Conservation (phyloP, 306 rosid genomes). For the Dicorynia guianensis region DNA sequence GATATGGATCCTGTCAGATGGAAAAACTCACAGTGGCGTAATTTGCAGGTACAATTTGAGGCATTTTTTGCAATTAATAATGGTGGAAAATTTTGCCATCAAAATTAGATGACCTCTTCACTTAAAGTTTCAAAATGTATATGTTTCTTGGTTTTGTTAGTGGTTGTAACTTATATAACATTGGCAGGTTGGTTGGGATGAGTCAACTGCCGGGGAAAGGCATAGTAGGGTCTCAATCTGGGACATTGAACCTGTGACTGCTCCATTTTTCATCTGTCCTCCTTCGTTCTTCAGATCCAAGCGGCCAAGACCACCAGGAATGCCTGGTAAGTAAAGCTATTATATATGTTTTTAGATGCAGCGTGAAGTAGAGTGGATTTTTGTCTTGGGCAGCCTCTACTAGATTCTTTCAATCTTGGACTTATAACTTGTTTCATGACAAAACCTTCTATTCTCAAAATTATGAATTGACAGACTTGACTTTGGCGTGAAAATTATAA, state of each 20-base stretch:
- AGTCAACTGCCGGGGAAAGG: constrained; percentile 94
- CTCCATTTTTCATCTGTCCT: constrained; percentile 96
- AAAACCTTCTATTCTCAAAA: neutral
- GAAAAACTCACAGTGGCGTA: constrained; percentile 98
- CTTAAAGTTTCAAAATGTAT: neutral
- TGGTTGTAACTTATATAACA: constrained; percentile 5
- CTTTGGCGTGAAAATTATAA: constrained; percentile 2
- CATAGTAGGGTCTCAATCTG: constrained; percentile 87
- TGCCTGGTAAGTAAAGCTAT: constrained; percentile 69
- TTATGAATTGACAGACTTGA: constrained; percentile 10
- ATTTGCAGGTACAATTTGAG: constrained; percentile 73
- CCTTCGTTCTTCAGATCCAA: constrained; percentile 91
- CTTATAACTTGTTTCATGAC: constrained; percentile 17
- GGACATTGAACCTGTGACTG: constrained; percentile 98
- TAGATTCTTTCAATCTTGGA: neutral
- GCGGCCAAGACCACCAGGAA: constrained; percentile 87
- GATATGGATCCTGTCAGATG: constrained; percentile 94
- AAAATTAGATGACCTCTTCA: neutral
- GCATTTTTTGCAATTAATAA: constrained; percentile 15
- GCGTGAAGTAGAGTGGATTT: neutral
- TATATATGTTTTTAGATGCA: constrained; percentile 15
- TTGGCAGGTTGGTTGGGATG: constrained; percentile 98
- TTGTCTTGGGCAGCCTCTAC: neutral
- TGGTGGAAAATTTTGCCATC: constrained; percentile 1
- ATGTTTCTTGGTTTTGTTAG: neutral